These are phyloP conservation scores for Nakazawaea laoshanensis DNA, from an alignment of 805 yeast species.

Conservation along the genomic window DNA sequence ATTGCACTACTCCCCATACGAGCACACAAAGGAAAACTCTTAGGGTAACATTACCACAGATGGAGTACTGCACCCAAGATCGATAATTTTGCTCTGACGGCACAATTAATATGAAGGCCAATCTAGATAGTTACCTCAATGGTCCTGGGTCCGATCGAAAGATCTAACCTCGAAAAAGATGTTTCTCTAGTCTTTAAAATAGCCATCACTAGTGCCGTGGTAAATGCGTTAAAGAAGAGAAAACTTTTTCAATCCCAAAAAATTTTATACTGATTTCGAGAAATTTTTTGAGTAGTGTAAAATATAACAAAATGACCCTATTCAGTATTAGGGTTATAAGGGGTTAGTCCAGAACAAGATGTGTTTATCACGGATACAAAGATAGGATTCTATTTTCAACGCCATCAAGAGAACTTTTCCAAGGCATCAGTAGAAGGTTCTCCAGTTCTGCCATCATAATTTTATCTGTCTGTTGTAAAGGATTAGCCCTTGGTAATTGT, in stretches of 20 bases:
- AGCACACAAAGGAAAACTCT: slow-evolving; percentile 59
- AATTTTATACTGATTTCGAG: too few species aligned
- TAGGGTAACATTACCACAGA: slow-evolving; percentile 27
- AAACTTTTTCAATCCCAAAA: too few species aligned
- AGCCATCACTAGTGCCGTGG: too few species aligned
- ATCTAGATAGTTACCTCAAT: too few species aligned
- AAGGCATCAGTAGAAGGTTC: slow-evolving; percentile 54
- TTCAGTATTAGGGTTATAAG: too few species aligned
- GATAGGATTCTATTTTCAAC: slow-evolving; percentile 50
- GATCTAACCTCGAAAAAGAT: slow-evolving; percentile 54
- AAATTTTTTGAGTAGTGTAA: too few species aligned
- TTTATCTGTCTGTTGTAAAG: slow-evolving; percentile 28
- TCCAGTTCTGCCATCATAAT: slow-evolving; percentile 67
- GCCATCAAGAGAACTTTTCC: slow-evolving; percentile 45
- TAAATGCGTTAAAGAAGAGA: slow-evolving; percentile 35
- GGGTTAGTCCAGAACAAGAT: too few species aligned
- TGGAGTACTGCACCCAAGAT: slow-evolving; percentile 64
- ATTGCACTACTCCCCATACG: slow-evolving; percentile 57
- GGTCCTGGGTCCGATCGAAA: slow-evolving; percentile 51
- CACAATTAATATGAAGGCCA: slow-evolving; percentile 31
- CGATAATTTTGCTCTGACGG: slow-evolving; percentile 34
- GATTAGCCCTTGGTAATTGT: slow-evolving; percentile 17
- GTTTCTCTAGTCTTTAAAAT: too few species aligned
- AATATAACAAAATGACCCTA: too few species aligned
- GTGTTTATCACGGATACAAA: too few species aligned